Percentiles rank a stretch among this genome's conserved stretches.
These are phyloP conservation scores for Heliamphora exappendiculata DNA, from an alignment of 148 eudicot genomes.

Conservation along the genomic window DNA sequence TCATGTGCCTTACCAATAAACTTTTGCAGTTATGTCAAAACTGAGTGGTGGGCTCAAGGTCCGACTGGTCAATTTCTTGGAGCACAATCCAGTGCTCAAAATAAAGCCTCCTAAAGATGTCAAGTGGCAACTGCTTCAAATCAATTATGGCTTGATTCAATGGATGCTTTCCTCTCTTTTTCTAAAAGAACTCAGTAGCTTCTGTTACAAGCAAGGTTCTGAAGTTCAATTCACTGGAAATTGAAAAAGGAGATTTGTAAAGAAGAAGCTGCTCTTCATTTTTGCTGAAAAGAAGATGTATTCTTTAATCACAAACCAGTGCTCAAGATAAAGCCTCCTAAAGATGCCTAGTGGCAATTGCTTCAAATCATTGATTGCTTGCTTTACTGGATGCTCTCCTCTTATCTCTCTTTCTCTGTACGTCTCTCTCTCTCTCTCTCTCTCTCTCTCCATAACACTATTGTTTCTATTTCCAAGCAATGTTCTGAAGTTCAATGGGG, in stretches of 20 bases:
- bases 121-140: slow-evolving; percentile 5
- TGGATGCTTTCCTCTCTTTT: not conserved
- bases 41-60: slow-evolving; percentile 31
- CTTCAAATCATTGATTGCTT: not conserved
- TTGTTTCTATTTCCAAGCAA: too few relatives aligned
- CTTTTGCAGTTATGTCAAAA: slow-evolving; percentile 51
- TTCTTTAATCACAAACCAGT: slow-evolving; percentile 41
- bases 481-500: too few relatives aligned
- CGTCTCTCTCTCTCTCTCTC: too few relatives aligned
- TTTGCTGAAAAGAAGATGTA: too few relatives aligned
- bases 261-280: too few relatives aligned
- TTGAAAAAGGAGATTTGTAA: too few relatives aligned
- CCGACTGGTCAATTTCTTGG: slow-evolving; percentile 38
- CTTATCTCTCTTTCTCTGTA: not conserved
- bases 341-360: slow-evolving; percentile 9
- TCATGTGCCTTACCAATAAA: slow-evolving; percentile 44
- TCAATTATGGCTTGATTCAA: not conserved
- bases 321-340: slow-evolving; percentile 19
- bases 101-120: slow-evolving; percentile 10
- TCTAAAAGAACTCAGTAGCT: too few relatives aligned
- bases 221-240: too few relatives aligned
- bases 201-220: too few relatives aligned
- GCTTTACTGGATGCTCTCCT: not conserved
- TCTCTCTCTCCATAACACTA: too few relatives aligned
- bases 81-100: slow-evolving; percentile 33